A percentile compares a stretch with the other conserved stretches of the same genome.
phyloP scores from a whole-genome alignment of 2,329 filamentous ascomycete species.

The Fusarium aywerte region DNA sequence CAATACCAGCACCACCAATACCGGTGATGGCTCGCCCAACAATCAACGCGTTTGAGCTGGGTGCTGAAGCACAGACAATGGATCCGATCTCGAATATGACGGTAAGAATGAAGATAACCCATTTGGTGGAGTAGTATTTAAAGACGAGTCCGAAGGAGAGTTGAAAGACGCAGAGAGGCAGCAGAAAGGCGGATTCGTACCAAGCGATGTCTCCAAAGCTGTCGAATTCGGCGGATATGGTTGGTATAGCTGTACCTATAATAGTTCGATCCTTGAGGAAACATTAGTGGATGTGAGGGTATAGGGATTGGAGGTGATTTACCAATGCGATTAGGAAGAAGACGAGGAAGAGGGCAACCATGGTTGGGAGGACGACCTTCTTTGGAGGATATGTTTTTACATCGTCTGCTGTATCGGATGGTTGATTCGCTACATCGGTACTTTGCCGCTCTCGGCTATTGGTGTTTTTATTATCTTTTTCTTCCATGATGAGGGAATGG shows the following conservation, averaged over 20 bases:
- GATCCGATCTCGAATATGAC: conserved; percentile 21
- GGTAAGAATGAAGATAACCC: conserved; percentile 13
- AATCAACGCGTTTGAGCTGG: conserved; percentile 16
- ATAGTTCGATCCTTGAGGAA: conserved; percentile 16
- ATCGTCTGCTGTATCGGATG: accelerated
- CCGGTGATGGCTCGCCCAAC: conserved; percentile 22
- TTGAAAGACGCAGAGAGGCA: conserved; percentile 30
- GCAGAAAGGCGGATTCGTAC: conserved; percentile 31
- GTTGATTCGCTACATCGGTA: accelerated
- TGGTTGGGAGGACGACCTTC: conserved; percentile 23
- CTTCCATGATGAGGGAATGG: neutral
- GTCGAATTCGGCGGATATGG: conserved; percentile 27
- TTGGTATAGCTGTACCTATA: conserved; percentile 25
- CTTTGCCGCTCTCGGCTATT: neutral
- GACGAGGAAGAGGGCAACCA: conserved; percentile 17
- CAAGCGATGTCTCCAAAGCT: conserved; percentile 29
- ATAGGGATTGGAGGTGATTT: accelerated
- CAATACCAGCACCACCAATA: conserved; percentile 27
- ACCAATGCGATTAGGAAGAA: conserved; percentile 26
- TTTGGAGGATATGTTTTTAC: conserved; percentile 18
- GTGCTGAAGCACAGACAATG: conserved; percentile 16
- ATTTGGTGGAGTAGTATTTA: conserved; percentile 29
- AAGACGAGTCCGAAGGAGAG: conserved; percentile 25
- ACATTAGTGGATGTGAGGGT: neutral
- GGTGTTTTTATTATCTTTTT: neutral